These are phyloP conservation scores for Cyclaneusma minus DNA, from an alignment of 2,329 filamentous ascomycete genomes.

Conservation along the genomic window DNA sequence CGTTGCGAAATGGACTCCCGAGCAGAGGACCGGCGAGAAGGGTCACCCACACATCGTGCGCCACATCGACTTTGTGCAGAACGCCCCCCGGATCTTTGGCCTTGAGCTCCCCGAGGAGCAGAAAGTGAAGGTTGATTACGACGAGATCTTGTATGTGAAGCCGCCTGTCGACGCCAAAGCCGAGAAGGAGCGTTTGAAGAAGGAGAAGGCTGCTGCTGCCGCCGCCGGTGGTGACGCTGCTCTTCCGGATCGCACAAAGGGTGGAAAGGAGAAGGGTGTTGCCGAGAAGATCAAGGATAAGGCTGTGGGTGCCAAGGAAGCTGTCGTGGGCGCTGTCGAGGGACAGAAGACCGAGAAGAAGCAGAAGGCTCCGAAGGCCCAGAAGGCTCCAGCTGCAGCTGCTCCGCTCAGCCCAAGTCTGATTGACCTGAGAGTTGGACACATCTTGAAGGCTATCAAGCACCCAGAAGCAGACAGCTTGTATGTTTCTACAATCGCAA, in stretches of 20 bases:
- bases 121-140: conserved; percentile 64
- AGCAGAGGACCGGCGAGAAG: conserved; percentile 79
- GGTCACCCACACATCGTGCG: conserved; percentile 86
- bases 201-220: conserved; percentile 68
- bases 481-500: conserved; percentile 88
- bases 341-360: conserved; percentile 71
- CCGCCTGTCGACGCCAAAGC: conserved; percentile 82
- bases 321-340: conserved; percentile 19
- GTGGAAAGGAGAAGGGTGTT: conserved; percentile 32
- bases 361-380: conserved; percentile 67
- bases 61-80: conserved; percentile 89
- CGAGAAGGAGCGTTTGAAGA: conserved; percentile 93
- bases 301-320: conserved; percentile 24
- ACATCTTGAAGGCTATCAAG: conserved; percentile 89
- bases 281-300: conserved; percentile 32
- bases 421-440: conserved; percentile 90
- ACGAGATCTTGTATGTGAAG: conserved; percentile 74
- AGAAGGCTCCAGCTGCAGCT: conserved; percentile 48
- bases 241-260: conserved; percentile 39
- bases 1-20: conserved; percentile 64
- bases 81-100: conserved; percentile 55
- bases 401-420: conserved; percentile 69
- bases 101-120: conserved; percentile 54
- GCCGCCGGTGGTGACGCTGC: conserved; percentile 33
- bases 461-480: conserved; percentile 95